These are phyloP conservation scores for Mucor lusitanicus DNA, from an alignment of 371 early-diverging fungal genomes.

Conservation along the genomic window DNA sequence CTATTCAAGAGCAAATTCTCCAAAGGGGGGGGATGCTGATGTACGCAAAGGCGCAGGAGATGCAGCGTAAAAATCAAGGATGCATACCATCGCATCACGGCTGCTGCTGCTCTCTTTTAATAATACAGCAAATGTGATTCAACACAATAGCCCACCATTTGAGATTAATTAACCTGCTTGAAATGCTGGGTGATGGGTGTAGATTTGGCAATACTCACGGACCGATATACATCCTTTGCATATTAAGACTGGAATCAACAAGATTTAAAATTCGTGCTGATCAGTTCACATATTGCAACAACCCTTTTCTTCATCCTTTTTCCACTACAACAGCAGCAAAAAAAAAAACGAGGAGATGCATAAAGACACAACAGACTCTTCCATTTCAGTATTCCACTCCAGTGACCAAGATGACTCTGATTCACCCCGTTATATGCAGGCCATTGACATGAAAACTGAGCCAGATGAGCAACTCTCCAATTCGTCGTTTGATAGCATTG, in stretches of 20 bases:
- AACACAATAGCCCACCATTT: neutral
- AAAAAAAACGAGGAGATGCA: neutral
- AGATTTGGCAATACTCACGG: conserved; percentile 1
- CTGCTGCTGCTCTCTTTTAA: neutral
- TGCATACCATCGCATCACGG: neutral
- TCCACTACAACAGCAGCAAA: too few relatives aligned
- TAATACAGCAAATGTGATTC: neutral
- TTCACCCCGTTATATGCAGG: neutral
- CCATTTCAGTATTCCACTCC: neutral
- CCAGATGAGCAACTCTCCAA: neutral
- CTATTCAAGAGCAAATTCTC: neutral
- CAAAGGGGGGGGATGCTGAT: neutral
- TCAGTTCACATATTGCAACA: neutral
- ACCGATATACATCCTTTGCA: neutral
- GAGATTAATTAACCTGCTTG: neutral
- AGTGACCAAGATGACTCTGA: neutral
- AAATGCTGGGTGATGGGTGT: neutral
- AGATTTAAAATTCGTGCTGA: neutral
- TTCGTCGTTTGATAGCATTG: neutral
- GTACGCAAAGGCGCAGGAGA: neutral
- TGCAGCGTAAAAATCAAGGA: neutral
- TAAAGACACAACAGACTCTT: neutral
- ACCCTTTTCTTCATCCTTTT: neutral
- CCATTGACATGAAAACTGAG: neutral
- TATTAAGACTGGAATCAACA: neutral